Percentiles rank a stretch among this genome's conserved stretches.
Conservation (phyloP, 179 eudicot genomes). For the Sideroxylon spinosum region DNA sequence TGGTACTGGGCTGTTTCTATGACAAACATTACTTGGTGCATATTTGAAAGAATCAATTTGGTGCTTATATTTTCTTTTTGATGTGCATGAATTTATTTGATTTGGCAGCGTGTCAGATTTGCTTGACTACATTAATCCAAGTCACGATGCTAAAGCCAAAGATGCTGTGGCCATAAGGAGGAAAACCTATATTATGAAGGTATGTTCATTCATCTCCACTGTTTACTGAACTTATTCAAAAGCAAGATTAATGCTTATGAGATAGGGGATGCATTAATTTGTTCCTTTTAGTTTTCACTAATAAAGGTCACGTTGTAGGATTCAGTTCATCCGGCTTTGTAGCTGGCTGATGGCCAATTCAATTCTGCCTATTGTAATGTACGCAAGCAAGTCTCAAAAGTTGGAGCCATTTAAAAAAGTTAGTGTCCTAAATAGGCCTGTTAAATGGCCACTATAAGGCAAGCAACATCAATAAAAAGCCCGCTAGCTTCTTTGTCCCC, state of each 20-base stretch:
- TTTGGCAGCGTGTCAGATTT: conserved; percentile 90
- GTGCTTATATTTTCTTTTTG: conserved; percentile 9
- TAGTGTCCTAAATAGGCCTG: background rate
- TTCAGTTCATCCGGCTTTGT: background rate
- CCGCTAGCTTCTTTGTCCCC: background rate
- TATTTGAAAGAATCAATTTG: background rate
- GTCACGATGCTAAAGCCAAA: conserved; percentile 72
- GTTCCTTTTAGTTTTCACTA: background rate
- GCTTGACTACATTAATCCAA: conserved; percentile 97
- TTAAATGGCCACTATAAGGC: background rate
- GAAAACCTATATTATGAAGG: conserved; percentile 65
- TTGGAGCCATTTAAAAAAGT: background rate
- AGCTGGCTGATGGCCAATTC: background rate
- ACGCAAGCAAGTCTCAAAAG: background rate
- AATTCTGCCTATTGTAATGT: background rate
- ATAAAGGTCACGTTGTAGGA: background rate
- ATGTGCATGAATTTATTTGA: conserved; percentile 8
- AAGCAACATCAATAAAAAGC: background rate
- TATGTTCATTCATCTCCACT: conserved; percentile 23
- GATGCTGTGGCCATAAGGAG: conserved; percentile 61
- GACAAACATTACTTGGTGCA: background rate
- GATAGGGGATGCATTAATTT: background rate
- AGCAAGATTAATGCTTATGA: background rate
- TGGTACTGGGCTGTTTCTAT: conserved; percentile 6
- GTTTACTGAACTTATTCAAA: background rate